Conservation (phyloP, 768 basidiomycete genomes). For the Chiua virens region DNA sequence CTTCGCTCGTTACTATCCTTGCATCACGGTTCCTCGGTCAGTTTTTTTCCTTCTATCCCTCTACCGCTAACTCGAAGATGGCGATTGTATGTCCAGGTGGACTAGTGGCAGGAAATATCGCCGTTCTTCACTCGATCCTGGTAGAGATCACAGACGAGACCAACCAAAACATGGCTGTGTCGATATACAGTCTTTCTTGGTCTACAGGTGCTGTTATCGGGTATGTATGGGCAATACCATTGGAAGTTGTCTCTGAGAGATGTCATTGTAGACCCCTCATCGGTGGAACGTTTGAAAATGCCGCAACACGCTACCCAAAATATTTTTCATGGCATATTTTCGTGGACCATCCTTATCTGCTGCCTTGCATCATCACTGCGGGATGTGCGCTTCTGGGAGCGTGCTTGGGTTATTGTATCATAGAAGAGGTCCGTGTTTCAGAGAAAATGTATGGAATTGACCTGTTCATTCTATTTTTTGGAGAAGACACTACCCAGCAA, state of each 20-base stretch:
- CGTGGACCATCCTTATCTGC: constrained; percentile 7
- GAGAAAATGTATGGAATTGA: background rate
- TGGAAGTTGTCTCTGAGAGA: background rate
- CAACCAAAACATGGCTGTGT: constrained; percentile 11
- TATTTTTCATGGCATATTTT: constrained; percentile 9
- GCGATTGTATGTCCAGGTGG: constrained; percentile 1
- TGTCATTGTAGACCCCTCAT: constrained; percentile 4
- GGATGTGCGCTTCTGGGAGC: background rate
- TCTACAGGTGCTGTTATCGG: constrained; percentile 1
- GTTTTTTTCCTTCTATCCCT: background rate
- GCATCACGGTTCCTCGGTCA: constrained; percentile 5
- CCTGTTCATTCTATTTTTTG: background rate
- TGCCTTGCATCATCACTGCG: constrained; percentile 1
- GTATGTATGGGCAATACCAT: background rate
- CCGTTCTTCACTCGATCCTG: constrained; percentile 9
- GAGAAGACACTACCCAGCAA: constrained; percentile 5
- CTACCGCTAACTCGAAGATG: background rate
- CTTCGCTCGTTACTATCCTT: constrained; percentile 5
- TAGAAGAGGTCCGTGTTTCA: constrained; percentile 9
- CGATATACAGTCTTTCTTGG: constrained; percentile 13
- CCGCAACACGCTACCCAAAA: constrained; percentile 5
- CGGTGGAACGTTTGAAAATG: constrained; percentile 9
- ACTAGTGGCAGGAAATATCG: constrained; percentile 6
- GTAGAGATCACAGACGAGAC: constrained; percentile 14
- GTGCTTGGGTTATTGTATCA: background rate